These are phyloP conservation scores for Cytospora paraplurivora DNA, from an alignment of 2,329 filamentous ascomycete species.

Conservation along the genomic window DNA sequence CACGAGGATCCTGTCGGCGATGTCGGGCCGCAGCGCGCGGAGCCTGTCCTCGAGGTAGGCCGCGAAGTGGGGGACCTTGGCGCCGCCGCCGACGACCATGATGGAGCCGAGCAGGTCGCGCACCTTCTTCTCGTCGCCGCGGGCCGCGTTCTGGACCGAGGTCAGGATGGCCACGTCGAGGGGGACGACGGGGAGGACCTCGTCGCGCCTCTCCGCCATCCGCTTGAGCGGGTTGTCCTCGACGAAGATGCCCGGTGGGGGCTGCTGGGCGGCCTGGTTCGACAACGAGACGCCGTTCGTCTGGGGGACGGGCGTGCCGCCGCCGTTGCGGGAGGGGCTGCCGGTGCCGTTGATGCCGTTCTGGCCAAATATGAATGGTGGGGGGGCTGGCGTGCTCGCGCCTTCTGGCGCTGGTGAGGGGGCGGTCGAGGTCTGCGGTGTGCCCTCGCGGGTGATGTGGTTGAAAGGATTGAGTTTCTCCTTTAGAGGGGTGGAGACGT, in stretches of 20 bases:
- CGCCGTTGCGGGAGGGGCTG: slow-evolving; percentile 57
- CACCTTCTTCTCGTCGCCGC: slow-evolving; percentile 88
- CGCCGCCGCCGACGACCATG: slow-evolving; percentile 86
- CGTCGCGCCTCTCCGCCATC: slow-evolving; percentile 72
- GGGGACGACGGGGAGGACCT: slow-evolving; percentile 77
- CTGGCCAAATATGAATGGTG: slow-evolving; percentile 59
- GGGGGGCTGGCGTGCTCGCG: slow-evolving; percentile 64
- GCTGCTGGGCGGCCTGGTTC: slow-evolving; percentile 35
- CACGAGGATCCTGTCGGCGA: slow-evolving; percentile 62
- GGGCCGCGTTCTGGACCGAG: slow-evolving; percentile 83
- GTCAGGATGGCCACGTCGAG: slow-evolving; percentile 89
- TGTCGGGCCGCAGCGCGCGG: slow-evolving; percentile 64
- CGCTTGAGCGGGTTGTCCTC: slow-evolving; percentile 54
- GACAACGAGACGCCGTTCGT: slow-evolving; percentile 44
- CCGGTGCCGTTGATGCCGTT: slow-evolving; percentile 48
- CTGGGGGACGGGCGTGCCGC: slow-evolving; percentile 46
- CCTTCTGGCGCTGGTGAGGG: slow-evolving; percentile 86
- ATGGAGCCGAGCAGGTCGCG: slow-evolving; percentile 87
- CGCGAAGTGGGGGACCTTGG: slow-evolving; percentile 78
- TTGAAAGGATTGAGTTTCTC: slow-evolving; percentile 68
- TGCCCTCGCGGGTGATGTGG: slow-evolving; percentile 70
- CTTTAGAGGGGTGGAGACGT: slow-evolving; percentile 62
- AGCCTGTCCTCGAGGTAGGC: slow-evolving; percentile 82
- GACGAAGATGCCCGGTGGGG: slow-evolving; percentile 49
- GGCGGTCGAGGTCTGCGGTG: slow-evolving; percentile 82